Conservation (phyloP, 768 basidiomycete genomes). For the Rhizopogon vinicolor region DNA sequence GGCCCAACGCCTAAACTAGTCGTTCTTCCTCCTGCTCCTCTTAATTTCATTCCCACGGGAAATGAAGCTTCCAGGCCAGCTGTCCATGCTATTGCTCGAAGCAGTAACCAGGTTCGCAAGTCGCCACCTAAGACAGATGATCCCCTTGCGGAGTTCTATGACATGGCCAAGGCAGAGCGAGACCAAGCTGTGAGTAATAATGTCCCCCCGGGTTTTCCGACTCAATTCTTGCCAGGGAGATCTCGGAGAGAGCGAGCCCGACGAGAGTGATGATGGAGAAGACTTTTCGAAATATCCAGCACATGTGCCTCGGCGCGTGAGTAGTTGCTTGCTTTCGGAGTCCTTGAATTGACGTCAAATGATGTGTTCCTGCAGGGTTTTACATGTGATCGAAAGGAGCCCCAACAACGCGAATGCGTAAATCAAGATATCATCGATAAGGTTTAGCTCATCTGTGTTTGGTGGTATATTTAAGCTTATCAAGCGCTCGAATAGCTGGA, state of each 20-base stretch:
- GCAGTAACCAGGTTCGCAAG: constrained; percentile 13
- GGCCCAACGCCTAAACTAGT: constrained; percentile 1
- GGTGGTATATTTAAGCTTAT: neutral
- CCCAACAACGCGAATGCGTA: constrained; percentile 31
- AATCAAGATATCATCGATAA: constrained; percentile 78
- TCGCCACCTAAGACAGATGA: constrained; percentile 31
- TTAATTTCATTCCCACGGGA: constrained; percentile 8
- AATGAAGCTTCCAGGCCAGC: neutral
- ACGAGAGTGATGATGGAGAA: constrained; percentile 24
- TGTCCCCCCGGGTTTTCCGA: neutral
- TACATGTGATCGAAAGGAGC: constrained; percentile 53
- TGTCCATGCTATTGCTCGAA: neutral
- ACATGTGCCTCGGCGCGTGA: neutral
- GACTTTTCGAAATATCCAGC: constrained; percentile 13
- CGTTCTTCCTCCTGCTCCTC: constrained; percentile 21
- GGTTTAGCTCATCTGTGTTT: constrained; percentile 29
- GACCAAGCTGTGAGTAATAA: constrained; percentile 36
- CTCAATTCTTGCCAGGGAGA: constrained; percentile 32
- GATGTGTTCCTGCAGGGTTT: constrained; percentile 43
- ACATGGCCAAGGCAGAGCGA: constrained; percentile 44
- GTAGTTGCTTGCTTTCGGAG: neutral
- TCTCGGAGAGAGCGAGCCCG: constrained; percentile 30
- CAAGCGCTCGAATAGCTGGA: constrained; percentile 41
- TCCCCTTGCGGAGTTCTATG: constrained; percentile 64
- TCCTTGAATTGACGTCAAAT: neutral